Base-by-base conservation (phyloP, 164 flowering plant genomes). In the Tetracentron sinense region DNA sequence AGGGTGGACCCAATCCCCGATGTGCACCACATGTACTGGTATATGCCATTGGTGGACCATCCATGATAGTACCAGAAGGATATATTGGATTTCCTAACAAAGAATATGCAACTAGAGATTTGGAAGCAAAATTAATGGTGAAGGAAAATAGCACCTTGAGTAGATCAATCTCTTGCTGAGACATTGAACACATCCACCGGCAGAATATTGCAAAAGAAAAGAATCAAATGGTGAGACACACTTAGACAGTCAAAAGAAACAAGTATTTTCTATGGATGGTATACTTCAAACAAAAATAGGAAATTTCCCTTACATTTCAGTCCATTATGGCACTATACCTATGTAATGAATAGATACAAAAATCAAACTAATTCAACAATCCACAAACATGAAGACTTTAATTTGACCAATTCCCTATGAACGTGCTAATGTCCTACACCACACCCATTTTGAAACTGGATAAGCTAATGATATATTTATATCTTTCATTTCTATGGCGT, bases 151-250 rank as follows among this genome's bases (percentile, higher is more conserved):
- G 35, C 74, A 92, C 99, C 99, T 95, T 95, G 19, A 95, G 82
- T 51, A 95, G 75, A 75, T 95, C 99, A 76, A 95, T 95, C 80
- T 95, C 98, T 90, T 90, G 98, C 99, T 95, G 89, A 63, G 55
- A 61, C 57, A 62, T 56, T 7, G 48, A 58, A 28, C 58, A 38
- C 44, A 38, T 56, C 77, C 77, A 64, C 73, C 81, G 42, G 66
- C 60, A 48, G 28, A 29, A 55, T 28, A 67, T 60, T 54, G 47
- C 68, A 68, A 56, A 61, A 74, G 58, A 20, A 58, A 67, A 65
- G 58, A 8, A 68, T 38, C 49, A 75, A 61, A 42, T 35, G 21
- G 79, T 73, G 48, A 80, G 81, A 53, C 12, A 56, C 54, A 23
- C 11, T 20, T 19, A 20, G 20, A 62, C 1, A 28, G 25, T 33